Base-by-base conservation (phyloP, 2,329 filamentous ascomycete genomes). In the Penicillium janthinellum region DNA sequence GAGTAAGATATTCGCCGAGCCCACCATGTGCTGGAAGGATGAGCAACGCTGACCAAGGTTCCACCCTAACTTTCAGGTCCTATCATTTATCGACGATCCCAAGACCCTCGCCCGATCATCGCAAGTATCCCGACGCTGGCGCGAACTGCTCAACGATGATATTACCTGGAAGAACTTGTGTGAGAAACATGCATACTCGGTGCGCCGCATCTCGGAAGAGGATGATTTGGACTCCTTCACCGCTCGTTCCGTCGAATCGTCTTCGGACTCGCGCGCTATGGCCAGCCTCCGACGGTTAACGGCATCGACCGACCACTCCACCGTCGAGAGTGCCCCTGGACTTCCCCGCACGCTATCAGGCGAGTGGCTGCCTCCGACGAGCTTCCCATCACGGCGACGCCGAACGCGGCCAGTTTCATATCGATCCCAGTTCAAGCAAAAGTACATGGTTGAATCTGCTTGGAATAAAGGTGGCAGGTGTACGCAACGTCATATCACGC, bases 151-250 rank as follows among this genome's bases (percentile, higher is more conserved):
- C 52, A 94, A 90, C 72, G 95, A 99, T 75, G 95, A 99, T 75
- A 93, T 97, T 78, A 96, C 95, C 0, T 99, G 95, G 95, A 97
- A 96, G 80, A 92, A 95, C 62, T 84, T 99, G 20, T 98, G 94
- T 74, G 92, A 96, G 65, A 97, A 96, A 78, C 94, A 96, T 75
- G 92, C 95, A 62, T 99, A 96, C 75, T 92, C 94, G 60, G 97
- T 96, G 75, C 87, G 85, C 51, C 77, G 82, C 54, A 73, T 84
- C 53, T 82, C 83, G 77, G 76, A 82, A 49, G 79, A 78, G 39
- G 72, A 73, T 44, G 70, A 63, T 50, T 63, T 75, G 41, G 76
- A 77, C 44, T 70, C 74, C 48, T 72, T 76, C 54, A 71, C 72
- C 41, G 64, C 64, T 47, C 68, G 70, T 44, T 63, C 67, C 20